phyloP scores from a whole-genome alignment of 2,329 filamentous ascomycete species.

The Podosphaera xanthii region DNA sequence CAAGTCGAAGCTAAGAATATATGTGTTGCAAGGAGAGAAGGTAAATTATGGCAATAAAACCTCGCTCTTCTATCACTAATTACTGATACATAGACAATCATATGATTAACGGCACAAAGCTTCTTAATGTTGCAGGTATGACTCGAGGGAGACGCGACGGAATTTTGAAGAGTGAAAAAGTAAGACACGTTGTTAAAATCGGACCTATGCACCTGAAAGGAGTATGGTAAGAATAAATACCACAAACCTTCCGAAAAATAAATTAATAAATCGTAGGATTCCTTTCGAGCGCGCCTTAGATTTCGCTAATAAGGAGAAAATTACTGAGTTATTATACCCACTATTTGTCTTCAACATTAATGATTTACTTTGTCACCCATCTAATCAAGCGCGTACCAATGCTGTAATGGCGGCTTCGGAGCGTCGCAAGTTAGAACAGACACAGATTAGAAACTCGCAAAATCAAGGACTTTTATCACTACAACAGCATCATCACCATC shows the following conservation, averaged over 20 bases:
- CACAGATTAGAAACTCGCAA: slow-evolving; percentile 37
- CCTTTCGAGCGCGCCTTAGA: slow-evolving; percentile 93
- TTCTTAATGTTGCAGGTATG: slow-evolving; percentile 95
- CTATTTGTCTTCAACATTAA: slow-evolving; percentile 96
- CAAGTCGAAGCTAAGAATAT: slow-evolving; percentile 93
- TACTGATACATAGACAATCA: slow-evolving; percentile 49
- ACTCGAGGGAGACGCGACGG: slow-evolving; percentile 85
- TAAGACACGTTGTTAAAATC: slow-evolving; percentile 93
- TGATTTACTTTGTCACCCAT: slow-evolving; percentile 76
- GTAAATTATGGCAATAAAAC: slow-evolving; percentile 24
- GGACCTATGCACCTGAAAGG: slow-evolving; percentile 98
- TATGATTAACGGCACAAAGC: slow-evolving; percentile 97
- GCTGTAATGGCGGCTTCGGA: slow-evolving; percentile 73
- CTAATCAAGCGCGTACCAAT: slow-evolving; percentile 62
- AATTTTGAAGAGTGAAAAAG: slow-evolving; percentile 93
- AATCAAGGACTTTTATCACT: slow-evolving; percentile 40
- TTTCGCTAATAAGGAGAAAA: slow-evolving; percentile 99
- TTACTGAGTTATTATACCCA: slow-evolving; percentile 83
- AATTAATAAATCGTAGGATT: slow-evolving; percentile 40
- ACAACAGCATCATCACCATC: slow-evolving; percentile 37
- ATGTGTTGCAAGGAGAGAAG: slow-evolving; percentile 83
- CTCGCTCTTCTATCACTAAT: not conserved
- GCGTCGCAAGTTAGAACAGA: slow-evolving; percentile 49
- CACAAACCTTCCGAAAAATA: not conserved
- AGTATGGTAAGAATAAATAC: slow-evolving; percentile 52